Evolutionary conservation across 805 yeast species (phyloP).

Genomic region (Cyberlindnera misumaiensis): DNA sequence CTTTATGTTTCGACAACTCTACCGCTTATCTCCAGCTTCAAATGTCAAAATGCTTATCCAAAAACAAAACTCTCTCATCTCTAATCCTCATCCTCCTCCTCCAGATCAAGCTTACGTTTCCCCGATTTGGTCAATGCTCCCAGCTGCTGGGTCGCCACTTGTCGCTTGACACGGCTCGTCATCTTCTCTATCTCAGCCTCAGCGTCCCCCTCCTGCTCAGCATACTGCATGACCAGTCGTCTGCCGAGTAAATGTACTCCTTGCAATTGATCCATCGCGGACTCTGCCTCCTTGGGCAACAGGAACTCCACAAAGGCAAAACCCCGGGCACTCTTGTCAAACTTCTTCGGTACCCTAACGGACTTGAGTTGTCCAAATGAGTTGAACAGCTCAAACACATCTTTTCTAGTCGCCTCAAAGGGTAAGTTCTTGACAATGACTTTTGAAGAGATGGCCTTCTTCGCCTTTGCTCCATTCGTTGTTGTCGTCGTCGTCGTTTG

Average conservation of each 20-base stretch:
- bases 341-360: constrained; percentile 93
- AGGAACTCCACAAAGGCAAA: constrained; percentile 95
- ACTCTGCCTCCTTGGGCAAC: constrained; percentile 83
- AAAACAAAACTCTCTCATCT: not conserved
- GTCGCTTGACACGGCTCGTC: constrained; percentile 80
- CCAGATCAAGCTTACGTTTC: constrained; percentile 61
- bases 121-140: constrained; percentile 67
- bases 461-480: constrained; percentile 10
- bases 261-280: constrained; percentile 85
- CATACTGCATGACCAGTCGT: constrained; percentile 87
- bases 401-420: constrained; percentile 90
- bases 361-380: constrained; percentile 93
- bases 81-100: constrained; percentile 29
- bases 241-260: constrained; percentile 97
- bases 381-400: constrained; percentile 85
- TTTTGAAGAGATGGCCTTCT: constrained; percentile 23
- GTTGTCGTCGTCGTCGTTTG: constrained; percentile 35
- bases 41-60: too few relatives aligned
- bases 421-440: constrained; percentile 95
- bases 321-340: constrained; percentile 92
- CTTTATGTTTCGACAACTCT: too few relatives aligned
- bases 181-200: constrained; percentile 87
- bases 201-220: constrained; percentile 72
- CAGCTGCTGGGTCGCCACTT: constrained; percentile 69
- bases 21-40: too few relatives aligned